phyloP scores from a whole-genome alignment of 2,329 filamentous ascomycete genomes.

The Botrytis fabae region DNA sequence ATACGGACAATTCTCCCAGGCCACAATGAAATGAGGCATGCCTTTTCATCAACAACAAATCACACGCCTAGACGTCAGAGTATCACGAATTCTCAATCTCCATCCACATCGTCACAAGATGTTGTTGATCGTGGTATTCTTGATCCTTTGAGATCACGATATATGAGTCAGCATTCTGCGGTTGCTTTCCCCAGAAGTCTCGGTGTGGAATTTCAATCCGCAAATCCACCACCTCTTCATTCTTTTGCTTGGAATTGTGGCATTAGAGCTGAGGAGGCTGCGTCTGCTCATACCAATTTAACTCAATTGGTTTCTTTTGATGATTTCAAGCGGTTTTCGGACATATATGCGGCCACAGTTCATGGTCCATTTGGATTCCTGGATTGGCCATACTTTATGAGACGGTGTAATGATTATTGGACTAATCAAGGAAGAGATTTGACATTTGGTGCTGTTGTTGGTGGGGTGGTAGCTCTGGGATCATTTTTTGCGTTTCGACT shows the following conservation, averaged over 20 bases:
- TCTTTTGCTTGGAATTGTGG: constrained; percentile 44
- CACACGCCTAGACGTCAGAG: not conserved
- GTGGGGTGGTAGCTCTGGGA: constrained; percentile 41
- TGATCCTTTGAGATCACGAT: constrained; percentile 17
- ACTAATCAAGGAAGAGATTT: constrained; percentile 30
- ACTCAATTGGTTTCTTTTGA: constrained; percentile 27
- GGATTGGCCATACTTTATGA: constrained; percentile 36
- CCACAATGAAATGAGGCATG: not conserved
- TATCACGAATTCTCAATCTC: not conserved
- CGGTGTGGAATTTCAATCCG: constrained; percentile 39
- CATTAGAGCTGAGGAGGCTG: constrained; percentile 33
- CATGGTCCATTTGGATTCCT: constrained; percentile 41
- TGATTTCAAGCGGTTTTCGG: constrained; percentile 26
- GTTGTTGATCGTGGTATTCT: constrained; percentile 27
- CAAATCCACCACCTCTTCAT: constrained; percentile 42
- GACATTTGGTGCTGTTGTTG: constrained; percentile 42
- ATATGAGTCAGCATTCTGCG: constrained; percentile 37
- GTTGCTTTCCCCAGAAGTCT: constrained; percentile 42
- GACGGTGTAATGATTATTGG: constrained; percentile 40
- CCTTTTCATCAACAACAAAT: not conserved
- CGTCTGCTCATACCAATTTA: constrained; percentile 30
- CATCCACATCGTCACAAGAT: constrained; percentile 23
- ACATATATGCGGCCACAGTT: constrained; percentile 38
- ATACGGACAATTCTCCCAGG: not conserved
- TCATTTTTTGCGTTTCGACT: constrained; percentile 40